These are phyloP conservation scores for Immersiporthe knoxdaviesiana DNA, from an alignment of 2,329 filamentous ascomycete genomes.

Conservation along the genomic window DNA sequence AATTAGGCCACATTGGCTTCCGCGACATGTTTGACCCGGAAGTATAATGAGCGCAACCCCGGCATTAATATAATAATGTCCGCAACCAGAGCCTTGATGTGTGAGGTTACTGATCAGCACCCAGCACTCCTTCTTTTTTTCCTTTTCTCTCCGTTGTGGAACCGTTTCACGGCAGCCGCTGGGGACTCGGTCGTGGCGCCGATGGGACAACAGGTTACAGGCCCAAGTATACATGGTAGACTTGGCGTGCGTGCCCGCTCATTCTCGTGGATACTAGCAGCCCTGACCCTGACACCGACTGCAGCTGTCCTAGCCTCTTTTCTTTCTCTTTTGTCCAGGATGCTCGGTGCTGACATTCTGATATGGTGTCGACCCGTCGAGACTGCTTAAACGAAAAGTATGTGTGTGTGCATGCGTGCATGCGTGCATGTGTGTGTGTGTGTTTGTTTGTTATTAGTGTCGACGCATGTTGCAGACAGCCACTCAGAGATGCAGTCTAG, in stretches of 20 bases:
- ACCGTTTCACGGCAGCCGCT: slow-evolving; percentile 21
- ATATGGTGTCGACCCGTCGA: slow-evolving; percentile 11
- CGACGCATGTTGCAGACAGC: neutral
- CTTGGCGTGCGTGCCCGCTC: slow-evolving; percentile 2
- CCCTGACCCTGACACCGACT: slow-evolving; percentile 1
- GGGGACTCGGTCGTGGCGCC: slow-evolving; percentile 10
- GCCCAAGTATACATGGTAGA: neutral
- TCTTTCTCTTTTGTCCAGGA: neutral
- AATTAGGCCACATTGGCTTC: slow-evolving; percentile 21
- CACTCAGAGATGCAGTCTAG: slow-evolving; percentile 23
- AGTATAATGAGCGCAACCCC: slow-evolving; percentile 12
- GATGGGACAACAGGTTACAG: neutral
- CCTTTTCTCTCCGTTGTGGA: slow-evolving; percentile 16
- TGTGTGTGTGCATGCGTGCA: no score
- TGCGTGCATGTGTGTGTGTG: neutral
- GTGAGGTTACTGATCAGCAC: slow-evolving; percentile 12
- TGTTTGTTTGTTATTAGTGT: slow-evolving; percentile 14
- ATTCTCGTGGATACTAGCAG: neutral
- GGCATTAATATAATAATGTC: slow-evolving; percentile 10
- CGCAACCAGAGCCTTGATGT: neutral
- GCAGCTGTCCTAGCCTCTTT: slow-evolving; percentile 4
- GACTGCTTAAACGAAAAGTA: neutral
- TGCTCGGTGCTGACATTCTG: neutral
- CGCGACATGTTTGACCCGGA: slow-evolving; percentile 20
- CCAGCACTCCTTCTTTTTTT: slow-evolving; percentile 4